Conservation (phyloP, 371 early-diverging fungal genomes). For the Conidiobolus incongruus region DNA sequence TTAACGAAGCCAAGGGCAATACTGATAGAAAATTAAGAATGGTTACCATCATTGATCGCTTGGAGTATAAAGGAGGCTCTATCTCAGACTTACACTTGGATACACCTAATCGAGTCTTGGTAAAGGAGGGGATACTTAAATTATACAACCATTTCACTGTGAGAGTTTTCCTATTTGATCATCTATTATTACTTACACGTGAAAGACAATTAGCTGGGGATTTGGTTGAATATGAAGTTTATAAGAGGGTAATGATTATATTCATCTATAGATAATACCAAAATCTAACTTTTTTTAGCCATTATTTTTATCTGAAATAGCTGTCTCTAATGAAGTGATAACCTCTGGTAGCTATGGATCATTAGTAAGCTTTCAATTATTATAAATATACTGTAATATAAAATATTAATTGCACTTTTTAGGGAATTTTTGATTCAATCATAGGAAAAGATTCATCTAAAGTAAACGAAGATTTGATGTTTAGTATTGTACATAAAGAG, state of each 20-base stretch:
- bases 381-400: too few relatives aligned
- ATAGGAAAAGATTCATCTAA: too few relatives aligned
- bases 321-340: too few relatives aligned
- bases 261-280: background rate
- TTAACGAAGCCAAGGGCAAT: slow-evolving; percentile 21
- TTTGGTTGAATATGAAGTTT: slow-evolving; percentile 36
- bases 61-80: background rate
- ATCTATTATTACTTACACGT: slow-evolving; percentile 58
- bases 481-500: too few relatives aligned
- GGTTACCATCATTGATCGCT: background rate
- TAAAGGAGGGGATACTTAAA: slow-evolving; percentile 61
- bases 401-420: too few relatives aligned
- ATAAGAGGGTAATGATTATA: slow-evolving; percentile 8
- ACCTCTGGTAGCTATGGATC: too few relatives aligned
- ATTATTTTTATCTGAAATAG: too few relatives aligned
- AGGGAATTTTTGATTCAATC: too few relatives aligned
- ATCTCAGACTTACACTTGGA: slow-evolving; percentile 32
- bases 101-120: slow-evolving; percentile 34
- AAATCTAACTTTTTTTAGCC: too few relatives aligned
- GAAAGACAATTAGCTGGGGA: slow-evolving; percentile 20
- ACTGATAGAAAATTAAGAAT: slow-evolving; percentile 8
- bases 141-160: slow-evolving; percentile 33
- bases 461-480: too few relatives aligned
- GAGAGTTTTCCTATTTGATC: slow-evolving; percentile 65
- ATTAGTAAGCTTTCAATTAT: too few relatives aligned